phyloP scores from a whole-genome alignment of 257 asterid genomes.

The Apocynum venetum region DNA sequence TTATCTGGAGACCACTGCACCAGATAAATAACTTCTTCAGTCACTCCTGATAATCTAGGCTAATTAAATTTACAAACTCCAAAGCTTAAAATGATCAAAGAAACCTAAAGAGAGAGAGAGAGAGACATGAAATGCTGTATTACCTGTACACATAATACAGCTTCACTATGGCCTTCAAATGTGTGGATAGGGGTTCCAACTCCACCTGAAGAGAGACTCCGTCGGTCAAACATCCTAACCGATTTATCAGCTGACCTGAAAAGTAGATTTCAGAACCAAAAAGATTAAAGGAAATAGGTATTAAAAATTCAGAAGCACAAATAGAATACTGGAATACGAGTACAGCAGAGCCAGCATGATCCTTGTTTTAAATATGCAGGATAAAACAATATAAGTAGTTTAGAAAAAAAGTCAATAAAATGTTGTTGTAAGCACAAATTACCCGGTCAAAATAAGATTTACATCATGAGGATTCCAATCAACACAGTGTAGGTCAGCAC shows the following conservation, averaged over 20 bases:
- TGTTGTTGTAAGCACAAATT: constrained; percentile 10
- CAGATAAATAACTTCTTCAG: constrained; percentile 10
- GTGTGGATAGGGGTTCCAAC: constrained; percentile 87
- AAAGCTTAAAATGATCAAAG: not conserved
- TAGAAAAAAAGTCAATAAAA: not conserved
- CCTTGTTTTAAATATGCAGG: not conserved
- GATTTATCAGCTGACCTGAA: constrained; percentile 91
- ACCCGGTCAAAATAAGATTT: constrained; percentile 91
- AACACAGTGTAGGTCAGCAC: constrained; percentile 90
- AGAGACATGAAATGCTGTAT: not conserved
- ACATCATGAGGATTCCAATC: constrained; percentile 95
- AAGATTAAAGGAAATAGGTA: not conserved
- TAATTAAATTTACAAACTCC: not conserved
- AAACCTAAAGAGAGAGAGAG: not conserved
- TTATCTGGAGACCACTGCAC: constrained; percentile 95
- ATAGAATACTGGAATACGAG: not conserved
- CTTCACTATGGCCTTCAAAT: constrained; percentile 85
- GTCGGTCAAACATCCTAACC: constrained; percentile 87
- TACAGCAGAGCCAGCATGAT: not conserved
- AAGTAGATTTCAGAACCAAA: not conserved
- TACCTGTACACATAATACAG: constrained; percentile 97
- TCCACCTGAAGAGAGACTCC: constrained; percentile 76
- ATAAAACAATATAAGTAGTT: not conserved
- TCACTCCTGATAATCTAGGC: not conserved
- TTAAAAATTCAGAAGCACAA: not conserved